phyloP scores from a whole-genome alignment of 2,329 filamentous ascomycete genomes.

The Cordyceps tenuipes region DNA sequence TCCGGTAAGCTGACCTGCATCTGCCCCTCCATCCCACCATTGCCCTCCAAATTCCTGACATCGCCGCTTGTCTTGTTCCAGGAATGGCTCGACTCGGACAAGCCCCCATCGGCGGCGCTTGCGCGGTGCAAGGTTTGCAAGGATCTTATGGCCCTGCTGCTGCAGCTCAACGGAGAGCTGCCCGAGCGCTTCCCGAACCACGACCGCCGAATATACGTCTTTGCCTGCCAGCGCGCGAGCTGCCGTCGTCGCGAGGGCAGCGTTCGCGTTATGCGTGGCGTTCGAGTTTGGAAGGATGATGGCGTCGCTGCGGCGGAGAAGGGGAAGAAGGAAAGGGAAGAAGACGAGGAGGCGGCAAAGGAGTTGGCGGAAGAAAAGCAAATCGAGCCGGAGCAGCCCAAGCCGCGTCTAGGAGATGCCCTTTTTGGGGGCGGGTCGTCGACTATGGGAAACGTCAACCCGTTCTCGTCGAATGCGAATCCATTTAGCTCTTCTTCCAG shows the following conservation, averaged over 20 bases:
- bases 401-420: slow-evolving; percentile 51
- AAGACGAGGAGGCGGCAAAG: slow-evolving; percentile 22
- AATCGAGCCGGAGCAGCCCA: slow-evolving; percentile 24
- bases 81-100: slow-evolving; percentile 75
- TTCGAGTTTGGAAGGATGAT: slow-evolving; percentile 45
- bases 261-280: slow-evolving; percentile 64
- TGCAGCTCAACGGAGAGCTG: slow-evolving; percentile 87
- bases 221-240: slow-evolving; percentile 66
- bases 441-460: slow-evolving; percentile 37
- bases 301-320: slow-evolving; percentile 19
- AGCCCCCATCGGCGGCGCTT: slow-evolving; percentile 64
- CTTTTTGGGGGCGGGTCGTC: slow-evolving; percentile 58
- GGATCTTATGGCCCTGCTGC: slow-evolving; percentile 69
- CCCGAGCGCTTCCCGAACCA: slow-evolving; percentile 80
- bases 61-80: slow-evolving; percentile 25
- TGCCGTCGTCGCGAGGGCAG: slow-evolving; percentile 80
- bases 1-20: slow-evolving; percentile 53
- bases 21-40: slow-evolving; percentile 3
- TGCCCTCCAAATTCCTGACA: not conserved
- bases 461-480: slow-evolving; percentile 49
- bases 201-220: slow-evolving; percentile 80
- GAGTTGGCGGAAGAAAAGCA: slow-evolving; percentile 18
- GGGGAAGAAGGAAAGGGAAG: slow-evolving; percentile 25
- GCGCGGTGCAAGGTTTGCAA: slow-evolving; percentile 86
- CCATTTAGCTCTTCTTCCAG: slow-evolving; percentile 33